These are phyloP conservation scores for Sistotremastrum niveocremeum DNA, from an alignment of 768 basidiomycete genomes.

Conservation along the genomic window DNA sequence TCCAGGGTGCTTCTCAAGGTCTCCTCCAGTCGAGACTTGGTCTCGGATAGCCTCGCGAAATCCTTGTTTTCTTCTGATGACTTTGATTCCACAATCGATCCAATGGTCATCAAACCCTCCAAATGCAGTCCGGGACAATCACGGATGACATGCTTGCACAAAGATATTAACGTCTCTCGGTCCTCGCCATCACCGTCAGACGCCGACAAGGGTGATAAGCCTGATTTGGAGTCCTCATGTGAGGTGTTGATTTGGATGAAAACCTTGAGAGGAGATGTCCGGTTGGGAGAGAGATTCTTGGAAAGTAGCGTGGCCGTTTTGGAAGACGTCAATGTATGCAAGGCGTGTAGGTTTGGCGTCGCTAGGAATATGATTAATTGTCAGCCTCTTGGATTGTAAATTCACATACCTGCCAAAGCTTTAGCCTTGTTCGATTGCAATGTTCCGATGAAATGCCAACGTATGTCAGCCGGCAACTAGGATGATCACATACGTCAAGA, in stretches of 20 bases:
- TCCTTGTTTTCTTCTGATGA: slow-evolving; percentile 47
- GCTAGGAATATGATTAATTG: slow-evolving; percentile 28
- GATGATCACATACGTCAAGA: too few species aligned
- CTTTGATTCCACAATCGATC: slow-evolving; percentile 58
- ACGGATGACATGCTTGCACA: slow-evolving; percentile 58
- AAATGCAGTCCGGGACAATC: slow-evolving; percentile 65
- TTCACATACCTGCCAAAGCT: slow-evolving; percentile 55
- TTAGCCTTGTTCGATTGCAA: slow-evolving; percentile 93
- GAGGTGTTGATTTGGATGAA: slow-evolving; percentile 94
- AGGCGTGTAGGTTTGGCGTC: slow-evolving; percentile 73
- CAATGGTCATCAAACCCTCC: slow-evolving; percentile 94
- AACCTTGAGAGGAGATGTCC: slow-evolving; percentile 54
- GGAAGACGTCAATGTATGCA: slow-evolving; percentile 75
- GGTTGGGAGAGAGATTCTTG: slow-evolving; percentile 48
- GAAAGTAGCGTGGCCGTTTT: slow-evolving; percentile 75
- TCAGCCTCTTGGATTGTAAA: background rate
- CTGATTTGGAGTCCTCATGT: slow-evolving; percentile 83
- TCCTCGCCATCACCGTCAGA: slow-evolving; percentile 10
- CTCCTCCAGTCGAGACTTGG: slow-evolving; percentile 42
- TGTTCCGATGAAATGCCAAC: slow-evolving; percentile 96
- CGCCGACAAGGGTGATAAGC: slow-evolving; percentile 46
- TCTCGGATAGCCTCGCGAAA: slow-evolving; percentile 55
- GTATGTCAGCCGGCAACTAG: slow-evolving; percentile 77
- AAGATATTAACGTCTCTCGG: slow-evolving; percentile 37
- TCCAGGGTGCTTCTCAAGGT: slow-evolving; percentile 19